Evolutionary conservation across 139 green algal species (phyloP).

Genomic region (Gonium pectorale): DNA sequence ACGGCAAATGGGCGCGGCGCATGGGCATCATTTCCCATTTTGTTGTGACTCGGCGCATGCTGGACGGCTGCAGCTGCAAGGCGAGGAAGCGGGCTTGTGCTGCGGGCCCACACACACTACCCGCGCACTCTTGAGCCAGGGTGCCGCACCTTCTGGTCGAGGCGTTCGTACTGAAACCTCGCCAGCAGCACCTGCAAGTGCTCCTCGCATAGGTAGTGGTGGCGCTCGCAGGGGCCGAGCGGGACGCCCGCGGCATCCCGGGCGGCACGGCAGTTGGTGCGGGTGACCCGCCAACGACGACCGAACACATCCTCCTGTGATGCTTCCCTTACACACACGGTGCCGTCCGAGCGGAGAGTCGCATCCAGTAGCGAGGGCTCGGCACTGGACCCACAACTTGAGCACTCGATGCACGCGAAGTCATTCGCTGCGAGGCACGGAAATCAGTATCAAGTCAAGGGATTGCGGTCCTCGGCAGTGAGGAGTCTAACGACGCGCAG

Average conservation of each 20-base stretch:
- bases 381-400: not conserved
- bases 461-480: too few relatives aligned
- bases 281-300: not conserved
- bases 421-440: not conserved
- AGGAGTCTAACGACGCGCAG: too few relatives aligned
- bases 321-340: not conserved
- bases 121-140: too few relatives aligned
- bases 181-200: constrained; percentile 1
- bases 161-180: not conserved
- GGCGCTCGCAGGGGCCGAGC: not conserved
- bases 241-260: not conserved
- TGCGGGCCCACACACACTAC: too few relatives aligned
- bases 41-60: not conserved
- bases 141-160: not conserved
- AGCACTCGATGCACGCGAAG: constrained; percentile 1
- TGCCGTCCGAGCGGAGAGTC: not conserved
- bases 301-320: not conserved
- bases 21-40: not conserved
- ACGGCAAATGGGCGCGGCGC: not conserved
- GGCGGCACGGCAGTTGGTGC: not conserved
- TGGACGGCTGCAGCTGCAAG: not conserved
- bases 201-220: constrained; percentile 33
- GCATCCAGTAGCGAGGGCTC: not conserved
- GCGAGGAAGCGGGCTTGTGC: not conserved
- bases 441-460: not conserved